phyloP scores from a whole-genome alignment of 148 eudicot genomes.

The Camellia sinensis region DNA sequence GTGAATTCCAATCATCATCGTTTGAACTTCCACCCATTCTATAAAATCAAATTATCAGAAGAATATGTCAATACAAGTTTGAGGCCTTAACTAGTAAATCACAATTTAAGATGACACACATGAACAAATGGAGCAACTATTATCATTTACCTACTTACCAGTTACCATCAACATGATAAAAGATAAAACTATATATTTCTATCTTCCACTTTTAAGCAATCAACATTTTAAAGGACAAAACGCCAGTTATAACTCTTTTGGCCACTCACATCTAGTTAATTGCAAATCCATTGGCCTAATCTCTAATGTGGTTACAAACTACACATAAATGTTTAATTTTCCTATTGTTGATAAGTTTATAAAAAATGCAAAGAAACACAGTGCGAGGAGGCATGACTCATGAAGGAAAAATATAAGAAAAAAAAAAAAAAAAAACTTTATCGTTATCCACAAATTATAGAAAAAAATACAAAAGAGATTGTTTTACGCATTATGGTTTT shows the following conservation, averaged over 20 bases:
- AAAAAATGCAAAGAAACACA: no score
- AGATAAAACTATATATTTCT: background rate
- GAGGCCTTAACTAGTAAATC: background rate
- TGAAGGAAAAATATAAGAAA: no score
- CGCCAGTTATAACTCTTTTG: background rate
- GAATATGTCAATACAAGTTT: background rate
- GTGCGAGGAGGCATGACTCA: no score
- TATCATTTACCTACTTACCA: background rate
- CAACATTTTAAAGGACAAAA: background rate
- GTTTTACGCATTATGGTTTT: no score
- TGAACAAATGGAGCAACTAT: background rate
- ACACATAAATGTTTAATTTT: background rate
- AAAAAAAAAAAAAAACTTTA: no score
- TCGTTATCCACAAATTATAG: no score
- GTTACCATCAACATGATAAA: background rate
- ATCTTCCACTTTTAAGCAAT: background rate
- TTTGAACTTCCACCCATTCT: conserved; percentile 71
- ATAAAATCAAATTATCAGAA: conserved; percentile 24
- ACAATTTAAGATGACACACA: background rate
- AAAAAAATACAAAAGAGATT: no score
- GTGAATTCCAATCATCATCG: conserved; percentile 74
- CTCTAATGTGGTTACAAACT: background rate
- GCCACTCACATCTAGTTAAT: background rate
- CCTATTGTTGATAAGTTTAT: no score
- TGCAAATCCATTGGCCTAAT: background rate